Conservation (phyloP, 257 asterid species). For the Solanum arcanum region DNA sequence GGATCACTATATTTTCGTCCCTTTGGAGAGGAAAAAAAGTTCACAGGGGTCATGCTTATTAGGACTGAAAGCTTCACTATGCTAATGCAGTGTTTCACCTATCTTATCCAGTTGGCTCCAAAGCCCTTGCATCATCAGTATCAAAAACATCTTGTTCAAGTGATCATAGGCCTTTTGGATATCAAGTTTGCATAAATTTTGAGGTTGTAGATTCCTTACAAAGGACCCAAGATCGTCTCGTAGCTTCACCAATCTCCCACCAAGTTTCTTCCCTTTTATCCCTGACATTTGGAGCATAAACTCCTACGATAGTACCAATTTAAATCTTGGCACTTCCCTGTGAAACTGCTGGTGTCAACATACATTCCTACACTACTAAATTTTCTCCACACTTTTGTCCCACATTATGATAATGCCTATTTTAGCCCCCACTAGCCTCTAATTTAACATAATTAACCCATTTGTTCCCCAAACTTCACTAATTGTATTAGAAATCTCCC, state of each 20-base stretch:
- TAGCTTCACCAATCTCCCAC: neutral
- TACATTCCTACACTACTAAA: neutral
- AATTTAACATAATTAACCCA: neutral
- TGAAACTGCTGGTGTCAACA: neutral
- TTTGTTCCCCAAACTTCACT: no score
- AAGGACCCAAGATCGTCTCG: neutral
- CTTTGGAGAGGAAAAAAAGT: neutral
- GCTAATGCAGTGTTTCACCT: neutral
- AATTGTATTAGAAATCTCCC: neutral
- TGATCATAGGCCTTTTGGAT: neutral
- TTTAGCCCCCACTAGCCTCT: neutral
- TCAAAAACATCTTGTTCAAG: neutral
- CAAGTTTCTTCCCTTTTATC: neutral
- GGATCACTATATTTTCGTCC: neutral
- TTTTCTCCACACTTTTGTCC: neutral
- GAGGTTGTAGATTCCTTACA: neutral
- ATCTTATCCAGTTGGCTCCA: neutral
- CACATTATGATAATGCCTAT: neutral
- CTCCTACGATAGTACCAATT: neutral
- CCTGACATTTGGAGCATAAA: neutral
- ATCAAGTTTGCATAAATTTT: neutral
- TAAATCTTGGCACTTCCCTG: neutral
- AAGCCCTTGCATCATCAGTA: neutral
- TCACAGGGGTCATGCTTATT: no score
- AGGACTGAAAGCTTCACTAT: neutral